phyloP scores from a whole-genome alignment of 1,284 basidiomycete species.

The Crocinoboletus sp. region DNA sequence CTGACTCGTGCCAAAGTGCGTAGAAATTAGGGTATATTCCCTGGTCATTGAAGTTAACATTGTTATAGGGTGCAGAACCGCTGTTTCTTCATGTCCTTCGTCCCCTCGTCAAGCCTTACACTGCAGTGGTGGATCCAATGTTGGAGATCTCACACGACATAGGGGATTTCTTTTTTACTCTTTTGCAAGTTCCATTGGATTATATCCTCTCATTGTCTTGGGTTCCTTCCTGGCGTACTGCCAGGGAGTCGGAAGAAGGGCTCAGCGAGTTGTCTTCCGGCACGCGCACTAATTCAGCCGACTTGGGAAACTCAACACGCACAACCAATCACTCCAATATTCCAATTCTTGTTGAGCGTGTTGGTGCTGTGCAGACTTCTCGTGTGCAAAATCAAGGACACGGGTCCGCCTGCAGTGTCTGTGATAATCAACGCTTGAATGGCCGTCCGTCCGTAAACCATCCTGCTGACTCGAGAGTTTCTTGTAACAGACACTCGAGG shows the following conservation, averaged over 20 bases:
- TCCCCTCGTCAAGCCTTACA: slow-evolving; percentile 66
- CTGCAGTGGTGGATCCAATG: slow-evolving; percentile 52
- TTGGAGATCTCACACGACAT: slow-evolving; percentile 54
- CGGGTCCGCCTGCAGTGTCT: slow-evolving; percentile 17
- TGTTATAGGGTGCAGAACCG: slow-evolving; percentile 67
- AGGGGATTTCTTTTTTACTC: slow-evolving; percentile 60
- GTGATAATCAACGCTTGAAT: slow-evolving; percentile 14
- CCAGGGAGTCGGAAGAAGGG: slow-evolving; percentile 13
- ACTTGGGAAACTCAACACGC: slow-evolving; percentile 3
- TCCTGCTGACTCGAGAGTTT: not conserved
- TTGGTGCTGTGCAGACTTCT: slow-evolving; percentile 7
- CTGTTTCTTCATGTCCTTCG: slow-evolving; percentile 71
- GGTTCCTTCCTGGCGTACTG: slow-evolving; percentile 17
- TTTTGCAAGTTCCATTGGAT: slow-evolving; percentile 51
- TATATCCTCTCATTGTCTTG: slow-evolving; percentile 43
- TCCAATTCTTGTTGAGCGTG: slow-evolving; percentile 9
- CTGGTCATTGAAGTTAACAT: slow-evolving; percentile 11
- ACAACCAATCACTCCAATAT: slow-evolving; percentile 11
- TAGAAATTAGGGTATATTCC: slow-evolving; percentile 16
- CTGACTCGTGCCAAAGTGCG: slow-evolving; percentile 68
- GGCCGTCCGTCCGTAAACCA: slow-evolving; percentile 2
- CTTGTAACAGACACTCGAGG: slow-evolving; percentile 11
- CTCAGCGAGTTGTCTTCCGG: slow-evolving; percentile 10
- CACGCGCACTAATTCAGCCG: not conserved
- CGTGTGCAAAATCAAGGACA: slow-evolving; percentile 7